These are phyloP conservation scores for Skeletonema grethae DNA, from an alignment of 108 stramenopile species.

Conservation along the genomic window DNA sequence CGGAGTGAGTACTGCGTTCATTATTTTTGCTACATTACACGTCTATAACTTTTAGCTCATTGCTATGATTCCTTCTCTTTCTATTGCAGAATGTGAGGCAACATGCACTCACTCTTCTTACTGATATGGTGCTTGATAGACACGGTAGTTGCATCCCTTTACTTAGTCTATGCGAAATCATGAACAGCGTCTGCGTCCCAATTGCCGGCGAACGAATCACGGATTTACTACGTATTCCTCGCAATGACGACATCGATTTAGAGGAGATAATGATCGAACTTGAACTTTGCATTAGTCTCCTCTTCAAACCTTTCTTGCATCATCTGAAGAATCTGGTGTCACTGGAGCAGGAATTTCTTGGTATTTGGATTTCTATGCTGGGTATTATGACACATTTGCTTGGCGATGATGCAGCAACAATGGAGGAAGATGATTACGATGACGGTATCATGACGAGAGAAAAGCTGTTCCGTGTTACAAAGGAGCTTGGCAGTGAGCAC, in stretches of 20 bases:
- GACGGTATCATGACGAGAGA: slow-evolving; percentile 23
- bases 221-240: slow-evolving; percentile 40
- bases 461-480: slow-evolving; percentile 40
- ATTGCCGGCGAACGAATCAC: slow-evolving; percentile 68
- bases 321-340: slow-evolving; percentile 62
- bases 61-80: slow-evolving; percentile 7
- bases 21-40: not conserved
- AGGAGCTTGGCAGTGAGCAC: slow-evolving; percentile 75
- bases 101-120: slow-evolving; percentile 80
- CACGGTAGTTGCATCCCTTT: slow-evolving; percentile 57
- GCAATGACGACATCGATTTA: slow-evolving; percentile 19
- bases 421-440: slow-evolving; percentile 7
- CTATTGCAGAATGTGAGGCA: slow-evolving; percentile 68
- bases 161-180: slow-evolving; percentile 47
- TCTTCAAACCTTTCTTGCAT: slow-evolving; percentile 86
- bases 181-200: slow-evolving; percentile 68
- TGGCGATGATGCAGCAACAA: slow-evolving; percentile 31
- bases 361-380: slow-evolving; percentile 70
- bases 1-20: slow-evolving; percentile 56
- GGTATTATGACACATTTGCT: slow-evolving; percentile 66
- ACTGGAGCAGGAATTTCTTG: slow-evolving; percentile 44
- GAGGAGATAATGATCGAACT: slow-evolving; percentile 78
- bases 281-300: slow-evolving; percentile 77
- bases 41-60: not conserved
- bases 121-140: slow-evolving; percentile 79